Conservation (phyloP, 2,329 filamentous ascomycete genomes). For the Coleophoma eucalyptorum region DNA sequence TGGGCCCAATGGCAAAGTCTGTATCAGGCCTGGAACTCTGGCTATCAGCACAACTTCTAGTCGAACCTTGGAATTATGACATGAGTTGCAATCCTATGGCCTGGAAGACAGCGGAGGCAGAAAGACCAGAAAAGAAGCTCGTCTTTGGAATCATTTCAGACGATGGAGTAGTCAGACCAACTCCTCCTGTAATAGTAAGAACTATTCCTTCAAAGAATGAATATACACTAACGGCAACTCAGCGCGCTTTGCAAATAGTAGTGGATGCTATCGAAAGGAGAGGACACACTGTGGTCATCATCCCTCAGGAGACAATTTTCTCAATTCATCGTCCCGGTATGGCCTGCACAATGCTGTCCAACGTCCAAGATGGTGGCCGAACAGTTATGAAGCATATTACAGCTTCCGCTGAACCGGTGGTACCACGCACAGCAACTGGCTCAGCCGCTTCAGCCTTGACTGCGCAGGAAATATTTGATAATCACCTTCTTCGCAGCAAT, state of each 20-base stretch:
- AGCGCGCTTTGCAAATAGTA: not conserved
- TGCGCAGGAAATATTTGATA: not conserved
- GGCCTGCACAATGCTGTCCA: not conserved
- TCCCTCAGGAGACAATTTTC: not conserved
- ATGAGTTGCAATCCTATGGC: slow-evolving; percentile 45
- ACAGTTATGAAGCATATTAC: not conserved
- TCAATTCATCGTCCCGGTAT: not conserved
- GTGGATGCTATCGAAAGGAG: not conserved
- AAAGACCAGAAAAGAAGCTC: slow-evolving; percentile 35
- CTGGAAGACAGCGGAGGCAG: slow-evolving; percentile 32
- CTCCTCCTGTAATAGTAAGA: not conserved
- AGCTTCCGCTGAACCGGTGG: not conserved
- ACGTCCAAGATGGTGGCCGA: not conserved
- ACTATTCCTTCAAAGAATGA: not conserved
- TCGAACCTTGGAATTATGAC: slow-evolving; percentile 43
- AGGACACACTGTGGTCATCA: not conserved
- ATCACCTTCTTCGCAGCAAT: not conserved
- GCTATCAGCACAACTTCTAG: not conserved
- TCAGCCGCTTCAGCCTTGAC: not conserved
- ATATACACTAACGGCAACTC: not conserved
- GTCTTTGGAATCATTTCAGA: slow-evolving; percentile 51
- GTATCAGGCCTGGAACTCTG: not conserved
- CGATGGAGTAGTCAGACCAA: slow-evolving; percentile 23
- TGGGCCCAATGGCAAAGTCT: not conserved
- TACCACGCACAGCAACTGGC: not conserved